Evolutionary conservation across 768 basidiomycete genomes (phyloP).

Genomic region (Baorangia bicolor): DNA sequence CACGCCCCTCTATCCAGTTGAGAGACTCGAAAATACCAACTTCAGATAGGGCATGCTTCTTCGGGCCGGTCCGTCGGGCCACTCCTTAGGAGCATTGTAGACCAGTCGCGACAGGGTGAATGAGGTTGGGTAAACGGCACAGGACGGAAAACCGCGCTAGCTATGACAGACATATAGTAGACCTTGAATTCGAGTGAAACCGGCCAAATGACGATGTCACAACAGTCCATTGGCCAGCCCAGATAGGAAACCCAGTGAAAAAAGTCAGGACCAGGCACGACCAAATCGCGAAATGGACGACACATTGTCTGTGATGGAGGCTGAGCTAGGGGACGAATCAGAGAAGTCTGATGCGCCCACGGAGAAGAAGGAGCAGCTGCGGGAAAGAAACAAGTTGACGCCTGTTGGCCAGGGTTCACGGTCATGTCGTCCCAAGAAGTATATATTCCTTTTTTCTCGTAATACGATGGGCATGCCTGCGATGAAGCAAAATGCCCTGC

Average conservation of each 20-base stretch:
- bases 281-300: background rate
- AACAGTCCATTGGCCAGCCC: background rate
- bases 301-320: slow-evolving; percentile 12
- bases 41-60: background rate
- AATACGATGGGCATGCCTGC: background rate
- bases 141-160: background rate
- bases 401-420: background rate
- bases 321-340: slow-evolving; percentile 11
- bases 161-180: background rate
- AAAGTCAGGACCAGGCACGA: slow-evolving; percentile 19
- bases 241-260: slow-evolving; percentile 1
- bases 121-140: background rate
- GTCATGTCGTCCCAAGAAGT: slow-evolving; percentile 3
- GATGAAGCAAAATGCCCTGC: background rate
- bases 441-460: background rate
- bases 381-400: background rate
- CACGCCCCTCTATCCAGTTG: background rate
- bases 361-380: background rate
- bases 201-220: background rate
- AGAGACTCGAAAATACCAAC: background rate
- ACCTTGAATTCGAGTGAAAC: background rate
- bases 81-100: background rate
- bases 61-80: slow-evolving; percentile 10
- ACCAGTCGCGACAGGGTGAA: slow-evolving; percentile 9
- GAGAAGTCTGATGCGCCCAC: slow-evolving; percentile 20